A percentile compares a stretch with the other conserved stretches of the same genome.
Conservation (phyloP, 371 early-diverging fungal species). For the Mucor indicus region DNA sequence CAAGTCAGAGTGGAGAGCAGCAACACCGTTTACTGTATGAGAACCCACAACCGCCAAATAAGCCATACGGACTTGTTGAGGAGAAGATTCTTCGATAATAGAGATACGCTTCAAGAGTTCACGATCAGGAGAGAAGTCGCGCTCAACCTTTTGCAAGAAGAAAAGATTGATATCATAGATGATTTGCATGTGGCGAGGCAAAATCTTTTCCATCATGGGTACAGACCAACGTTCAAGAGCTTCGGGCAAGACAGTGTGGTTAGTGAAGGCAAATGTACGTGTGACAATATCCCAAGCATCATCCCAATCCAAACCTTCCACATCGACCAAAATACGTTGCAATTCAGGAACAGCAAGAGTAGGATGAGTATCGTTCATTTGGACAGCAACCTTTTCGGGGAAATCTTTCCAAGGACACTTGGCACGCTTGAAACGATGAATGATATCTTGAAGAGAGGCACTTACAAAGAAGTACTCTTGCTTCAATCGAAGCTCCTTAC, state of each 20-base stretch:
- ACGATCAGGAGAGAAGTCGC: constrained; percentile 77
- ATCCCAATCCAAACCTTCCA: constrained; percentile 87
- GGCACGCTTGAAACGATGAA: constrained; percentile 87
- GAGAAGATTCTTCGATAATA: constrained; percentile 83
- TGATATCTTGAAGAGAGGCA: constrained; percentile 83
- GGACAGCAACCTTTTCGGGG: constrained; percentile 87
- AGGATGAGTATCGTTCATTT: constrained; percentile 88
- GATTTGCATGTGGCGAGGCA: constrained; percentile 92
- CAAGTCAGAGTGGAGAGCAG: constrained; percentile 86
- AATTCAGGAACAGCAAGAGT: constrained; percentile 84
- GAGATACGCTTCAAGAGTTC: constrained; percentile 84
- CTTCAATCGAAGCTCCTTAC: constrained; percentile 90
- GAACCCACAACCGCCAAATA: constrained; percentile 67
- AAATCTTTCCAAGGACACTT: constrained; percentile 79
- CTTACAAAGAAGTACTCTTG: constrained; percentile 94
- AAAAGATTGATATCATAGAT: constrained; percentile 95
- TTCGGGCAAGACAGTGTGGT: constrained; percentile 94
- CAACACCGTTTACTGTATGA: constrained; percentile 93
- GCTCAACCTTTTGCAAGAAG: constrained; percentile 90
- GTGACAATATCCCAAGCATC: constrained; percentile 91
- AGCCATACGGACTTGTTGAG: constrained; percentile 90
- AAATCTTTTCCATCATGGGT: constrained; percentile 79
- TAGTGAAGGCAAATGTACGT: constrained; percentile 88
- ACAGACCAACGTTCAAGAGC: constrained; percentile 95
- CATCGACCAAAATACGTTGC: constrained; percentile 84